Evolutionary conservation across 164 flowering plant species (phyloP), one percentile per base, ranked within the genome.

Genomic region (Kalanchoe fedtschenkoi): DNA sequence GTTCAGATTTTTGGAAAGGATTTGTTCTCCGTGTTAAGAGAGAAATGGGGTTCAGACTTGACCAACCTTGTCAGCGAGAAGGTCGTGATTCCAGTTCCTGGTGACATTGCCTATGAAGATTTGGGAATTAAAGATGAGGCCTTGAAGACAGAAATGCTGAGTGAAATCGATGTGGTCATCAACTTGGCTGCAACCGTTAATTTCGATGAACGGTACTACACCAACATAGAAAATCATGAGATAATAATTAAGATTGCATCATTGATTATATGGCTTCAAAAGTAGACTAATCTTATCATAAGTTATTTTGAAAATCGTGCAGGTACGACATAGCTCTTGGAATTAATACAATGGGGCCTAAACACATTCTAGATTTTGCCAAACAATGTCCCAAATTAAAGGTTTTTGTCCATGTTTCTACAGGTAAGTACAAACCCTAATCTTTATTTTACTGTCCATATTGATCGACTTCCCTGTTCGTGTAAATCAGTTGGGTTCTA

Each of bases 161-260:
- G 44, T 17, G 78, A 84, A 47, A 47, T 83, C 4, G 81, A 84
- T 9, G 17, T 76, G 15, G 69, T 87, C 8, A 63, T 81, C 16
- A 83, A 84, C 62, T 62, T 73, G 32, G 95, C 95, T 71, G 95
- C 95, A 17, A 78, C 82, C 0, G 79, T 83, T 43, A 73, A 76
- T 43, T 87, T 87, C 71, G 81, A 69, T 62, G 76, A 69, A 39
- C 64, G 76, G 76, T 73, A 10, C 14, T 13, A 54, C 0, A 34
- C 28, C 11, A 1, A 61, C 30, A 21, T 22, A 7, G n/a, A 47
- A 47, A 47, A 55, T 16, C 29, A 24, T 26, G 15, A 55, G 8
- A 5, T 21, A 8, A 2, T 55, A 55, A 17, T 55, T 24, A 55
- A 39, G 43, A 39, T 8, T 1, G 46, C 46, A 42, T 8, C 8